phyloP scores from a whole-genome alignment of 2,329 filamentous ascomycete species.

The Alternaria viburni region DNA sequence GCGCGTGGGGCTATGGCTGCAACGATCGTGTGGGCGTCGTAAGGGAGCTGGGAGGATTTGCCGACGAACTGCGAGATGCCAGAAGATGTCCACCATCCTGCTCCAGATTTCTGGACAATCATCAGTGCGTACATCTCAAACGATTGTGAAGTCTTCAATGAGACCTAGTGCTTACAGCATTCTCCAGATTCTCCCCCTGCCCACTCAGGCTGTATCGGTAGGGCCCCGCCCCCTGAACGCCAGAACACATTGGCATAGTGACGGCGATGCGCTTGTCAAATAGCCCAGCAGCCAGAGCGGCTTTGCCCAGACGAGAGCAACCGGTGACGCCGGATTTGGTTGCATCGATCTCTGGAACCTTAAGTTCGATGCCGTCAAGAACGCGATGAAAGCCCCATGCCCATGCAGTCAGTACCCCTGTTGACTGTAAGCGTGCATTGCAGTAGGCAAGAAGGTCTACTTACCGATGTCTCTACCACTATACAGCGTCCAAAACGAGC shows the following conservation, averaged over 20 bases:
- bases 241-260: constrained; percentile 47
- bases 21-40: constrained; percentile 47
- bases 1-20: constrained; percentile 45
- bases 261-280: constrained; percentile 47
- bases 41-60: constrained; percentile 39
- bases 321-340: constrained; percentile 45
- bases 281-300: constrained; percentile 43
- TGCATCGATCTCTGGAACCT: constrained; percentile 47
- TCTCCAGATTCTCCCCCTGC: constrained; percentile 51
- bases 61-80: constrained; percentile 45
- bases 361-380: constrained; percentile 43
- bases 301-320: constrained; percentile 47
- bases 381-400: constrained; percentile 50
- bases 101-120: constrained; percentile 35
- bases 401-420: constrained; percentile 46
- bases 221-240: constrained; percentile 45
- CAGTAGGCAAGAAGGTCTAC: background rate
- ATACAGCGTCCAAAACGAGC: constrained; percentile 59
- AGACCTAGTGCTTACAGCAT: constrained; percentile 28
- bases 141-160: background rate
- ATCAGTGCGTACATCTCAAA: constrained; percentile 1
- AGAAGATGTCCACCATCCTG: constrained; percentile 44
- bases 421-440: background rate
- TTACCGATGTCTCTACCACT: constrained; percentile 57
- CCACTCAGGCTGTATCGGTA: constrained; percentile 54